Percentiles rank a stretch among this genome's conserved stretches.
Conservation (phyloP, 495 filamentous ascomycete species). For the Neurospora cerealis region DNA sequence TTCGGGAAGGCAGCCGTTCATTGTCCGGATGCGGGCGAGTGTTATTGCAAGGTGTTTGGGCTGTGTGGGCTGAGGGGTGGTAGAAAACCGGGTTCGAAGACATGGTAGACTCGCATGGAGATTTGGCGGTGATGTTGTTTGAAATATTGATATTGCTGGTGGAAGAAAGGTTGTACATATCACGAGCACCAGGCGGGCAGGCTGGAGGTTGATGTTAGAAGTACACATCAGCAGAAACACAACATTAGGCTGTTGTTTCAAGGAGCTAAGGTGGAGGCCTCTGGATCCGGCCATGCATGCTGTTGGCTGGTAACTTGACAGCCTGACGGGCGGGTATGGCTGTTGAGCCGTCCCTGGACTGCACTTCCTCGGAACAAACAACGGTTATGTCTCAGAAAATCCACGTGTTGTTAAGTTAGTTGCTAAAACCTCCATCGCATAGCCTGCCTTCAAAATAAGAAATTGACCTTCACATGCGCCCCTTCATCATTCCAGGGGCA, state of each 20-base stretch:
- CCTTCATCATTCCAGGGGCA: too few relatives aligned
- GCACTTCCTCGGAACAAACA: neutral
- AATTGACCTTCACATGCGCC: neutral
- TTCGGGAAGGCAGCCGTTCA: conserved; percentile 37
- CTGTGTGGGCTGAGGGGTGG: conserved; percentile 37
- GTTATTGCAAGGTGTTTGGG: conserved; percentile 57
- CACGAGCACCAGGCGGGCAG: too few relatives aligned
- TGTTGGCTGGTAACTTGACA: neutral
- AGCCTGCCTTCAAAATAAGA: neutral
- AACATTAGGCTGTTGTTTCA: neutral
- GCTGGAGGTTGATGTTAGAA: too few relatives aligned
- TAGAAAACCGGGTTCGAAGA: neutral
- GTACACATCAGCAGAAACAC: too few relatives aligned
- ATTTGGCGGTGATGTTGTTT: neutral
- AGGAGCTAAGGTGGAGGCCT: neutral
- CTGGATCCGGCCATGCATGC: neutral
- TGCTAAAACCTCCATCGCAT: neutral
- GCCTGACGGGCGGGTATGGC: neutral
- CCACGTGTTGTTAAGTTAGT: neutral
- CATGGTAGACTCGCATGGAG: neutral
- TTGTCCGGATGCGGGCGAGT: conserved; percentile 47
- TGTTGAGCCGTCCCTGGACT: neutral
- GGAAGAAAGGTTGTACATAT: too few relatives aligned
- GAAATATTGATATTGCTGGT: neutral
- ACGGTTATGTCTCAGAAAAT: neutral